Evolutionary conservation across 148 eudicot species (phyloP), one percentile per base, ranked within the genome.

Genomic region (Tetragonia tetragonoides): DNA sequence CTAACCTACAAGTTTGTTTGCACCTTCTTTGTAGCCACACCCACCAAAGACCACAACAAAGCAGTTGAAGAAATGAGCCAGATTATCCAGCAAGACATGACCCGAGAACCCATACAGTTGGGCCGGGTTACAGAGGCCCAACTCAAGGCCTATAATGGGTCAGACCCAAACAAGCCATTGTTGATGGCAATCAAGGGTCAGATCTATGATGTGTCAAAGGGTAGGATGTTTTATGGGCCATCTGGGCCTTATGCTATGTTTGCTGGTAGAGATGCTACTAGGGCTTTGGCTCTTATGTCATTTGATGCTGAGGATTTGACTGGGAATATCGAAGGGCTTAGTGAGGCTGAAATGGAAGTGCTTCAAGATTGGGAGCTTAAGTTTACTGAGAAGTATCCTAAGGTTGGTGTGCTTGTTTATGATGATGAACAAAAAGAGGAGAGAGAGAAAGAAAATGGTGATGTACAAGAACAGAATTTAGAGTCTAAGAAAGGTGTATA

Each of bases 181-280:
- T 70, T 94, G 69, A 94, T 94, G 90, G 95, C 97, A 6, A 92
- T 94, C 47, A 89, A 88, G 71, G 98, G 97, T 0, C 86, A 89
- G 66, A 88, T 94, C 79, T 94, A 92, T 21, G 97, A 94, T 53
- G 98, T 94, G 14, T 92, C 97, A 38, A 85, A 57, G 4, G 77
- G 84, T 64, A 94, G 95, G 82, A 92, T 89, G 90, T 94, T 94
- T 72, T 94, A 94, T 53, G 98, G 98, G 40, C 98, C 98, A 34
- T 95, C 97, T 8, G 95, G 98, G 64, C 84, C 98, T 6, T 94
- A 94, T 66, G 85, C 92, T 46, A 82, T 94, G 87, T 94, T 94
- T 80, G 89, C 93, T 28, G 98, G 98, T 28, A 86, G 88, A 65
- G 98, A 94, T 77, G 95, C 92, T 24, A 94, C 97, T 79, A 87